A percentile compares a stretch with the other conserved stretches of the same genome.
These are phyloP conservation scores for Rhizopus delemar DNA, from an alignment of 371 early-diverging fungal species.

Conservation along the genomic window DNA sequence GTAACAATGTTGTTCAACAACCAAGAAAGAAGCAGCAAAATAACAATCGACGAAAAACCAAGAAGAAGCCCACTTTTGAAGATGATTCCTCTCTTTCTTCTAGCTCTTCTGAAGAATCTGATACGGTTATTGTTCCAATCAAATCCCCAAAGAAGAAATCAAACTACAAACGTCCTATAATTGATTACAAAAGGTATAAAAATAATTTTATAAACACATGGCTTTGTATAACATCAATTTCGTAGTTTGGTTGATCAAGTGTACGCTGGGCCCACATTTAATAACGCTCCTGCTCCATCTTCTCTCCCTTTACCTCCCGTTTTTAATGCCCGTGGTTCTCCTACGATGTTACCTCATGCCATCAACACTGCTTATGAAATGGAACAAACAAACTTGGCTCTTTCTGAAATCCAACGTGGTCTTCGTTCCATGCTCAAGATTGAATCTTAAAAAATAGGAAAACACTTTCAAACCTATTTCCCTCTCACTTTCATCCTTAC, in stretches of 20 bases:
- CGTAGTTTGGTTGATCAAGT: slow-evolving; percentile 37
- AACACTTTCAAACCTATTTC: slow-evolving; percentile 1
- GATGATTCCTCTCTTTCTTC: slow-evolving; percentile 22
- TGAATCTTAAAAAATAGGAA: slow-evolving; percentile 1
- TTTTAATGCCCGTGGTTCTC: slow-evolving; percentile 46
- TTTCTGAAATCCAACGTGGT: slow-evolving; percentile 20
- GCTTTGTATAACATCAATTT: not conserved
- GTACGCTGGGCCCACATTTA: slow-evolving; percentile 81
- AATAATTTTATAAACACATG: not conserved
- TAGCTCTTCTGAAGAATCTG: slow-evolving; percentile 8
- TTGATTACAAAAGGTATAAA: slow-evolving; percentile 21
- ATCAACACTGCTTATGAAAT: slow-evolving; percentile 25
- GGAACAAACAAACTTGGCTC: slow-evolving; percentile 27
- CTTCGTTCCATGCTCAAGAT: slow-evolving; percentile 3
- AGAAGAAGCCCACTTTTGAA: slow-evolving; percentile 4
- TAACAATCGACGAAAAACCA: slow-evolving; percentile 11
- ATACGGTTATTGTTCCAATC: too few relatives aligned
- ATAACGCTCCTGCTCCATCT: slow-evolving; percentile 77
- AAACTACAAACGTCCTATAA: not conserved
- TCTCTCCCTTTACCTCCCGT: slow-evolving; percentile 71
- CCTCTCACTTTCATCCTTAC: slow-evolving; percentile 1
- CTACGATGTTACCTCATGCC: slow-evolving; percentile 19
- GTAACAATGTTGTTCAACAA: slow-evolving; percentile 9
- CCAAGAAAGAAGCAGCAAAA: slow-evolving; percentile 12
- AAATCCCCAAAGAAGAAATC: too few relatives aligned